Conservation (phyloP, 495 filamentous ascomycete species). For the Terfezia claveryi region DNA sequence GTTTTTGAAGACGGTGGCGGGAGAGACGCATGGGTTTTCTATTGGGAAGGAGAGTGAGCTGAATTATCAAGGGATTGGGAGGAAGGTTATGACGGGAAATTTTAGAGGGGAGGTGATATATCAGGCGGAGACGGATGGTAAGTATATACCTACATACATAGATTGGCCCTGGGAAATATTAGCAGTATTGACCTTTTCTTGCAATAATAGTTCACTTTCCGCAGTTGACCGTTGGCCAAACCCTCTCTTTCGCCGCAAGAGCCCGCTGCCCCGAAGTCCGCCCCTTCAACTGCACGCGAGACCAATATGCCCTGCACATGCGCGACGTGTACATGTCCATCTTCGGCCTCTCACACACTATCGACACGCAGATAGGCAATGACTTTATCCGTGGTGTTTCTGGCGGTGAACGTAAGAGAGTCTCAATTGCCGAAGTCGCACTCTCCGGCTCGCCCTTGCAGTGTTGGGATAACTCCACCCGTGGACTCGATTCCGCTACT, state of each 20-base stretch:
- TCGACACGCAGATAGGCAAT: conserved; percentile 66
- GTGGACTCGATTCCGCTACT: conserved; percentile 32
- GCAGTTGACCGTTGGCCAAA: conserved; percentile 44
- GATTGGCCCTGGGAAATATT: conserved; percentile 44
- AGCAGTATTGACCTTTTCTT: conserved; percentile 27
- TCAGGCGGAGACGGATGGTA: conserved; percentile 39
- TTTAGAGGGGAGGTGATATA: conserved; percentile 48
- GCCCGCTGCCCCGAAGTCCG: conserved; percentile 29
- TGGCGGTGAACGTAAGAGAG: conserved; percentile 36
- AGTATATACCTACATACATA: conserved; percentile 29
- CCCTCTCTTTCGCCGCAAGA: conserved; percentile 39
- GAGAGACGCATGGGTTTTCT: conserved; percentile 42
- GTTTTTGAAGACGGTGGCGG: conserved; percentile 49
- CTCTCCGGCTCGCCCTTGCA: conserved; percentile 27
- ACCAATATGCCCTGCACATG: conserved; percentile 27
- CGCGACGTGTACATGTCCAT: conserved; percentile 28
- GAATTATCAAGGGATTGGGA: conserved; percentile 23
- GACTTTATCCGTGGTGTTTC: conserved; percentile 59
- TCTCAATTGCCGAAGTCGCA: conserved; percentile 33
- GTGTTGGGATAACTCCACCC: conserved; percentile 34
- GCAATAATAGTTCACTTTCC: conserved; percentile 49
- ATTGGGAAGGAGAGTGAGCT: conserved; percentile 36
- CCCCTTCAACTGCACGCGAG: conserved; percentile 24
- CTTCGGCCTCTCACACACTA: conserved; percentile 62
- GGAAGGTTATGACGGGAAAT: conserved; percentile 31